Conservation (phyloP, 1,284 basidiomycete genomes). For the Ceratobasidium sp. region DNA sequence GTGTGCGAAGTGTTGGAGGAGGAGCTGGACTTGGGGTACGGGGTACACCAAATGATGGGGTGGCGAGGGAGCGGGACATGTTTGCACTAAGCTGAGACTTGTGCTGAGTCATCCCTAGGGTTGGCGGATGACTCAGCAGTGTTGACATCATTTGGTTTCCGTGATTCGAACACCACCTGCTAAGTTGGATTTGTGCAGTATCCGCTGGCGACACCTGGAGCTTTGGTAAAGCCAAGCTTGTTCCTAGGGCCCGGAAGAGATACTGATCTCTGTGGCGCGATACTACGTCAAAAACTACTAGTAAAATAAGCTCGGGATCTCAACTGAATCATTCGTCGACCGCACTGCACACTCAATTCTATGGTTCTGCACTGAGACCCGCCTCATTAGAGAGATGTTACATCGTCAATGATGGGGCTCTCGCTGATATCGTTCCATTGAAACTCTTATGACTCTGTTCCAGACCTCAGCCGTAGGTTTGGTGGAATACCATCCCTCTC, state of each 20-base stretch:
- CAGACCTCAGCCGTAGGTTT: background rate
- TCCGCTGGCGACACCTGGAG: background rate
- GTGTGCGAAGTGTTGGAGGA: constrained; percentile 52
- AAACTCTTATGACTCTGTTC: constrained; percentile 20
- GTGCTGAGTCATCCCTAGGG: background rate
- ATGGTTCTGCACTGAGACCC: background rate
- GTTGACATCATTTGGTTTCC: background rate
- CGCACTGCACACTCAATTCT: constrained; percentile 14
- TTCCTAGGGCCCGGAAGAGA: background rate
- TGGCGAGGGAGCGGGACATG: constrained; percentile 55
- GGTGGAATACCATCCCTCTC: background rate
- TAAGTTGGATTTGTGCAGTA: constrained; percentile 12
- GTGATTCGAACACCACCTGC: too few relatives aligned
- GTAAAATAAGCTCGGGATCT: constrained; percentile 15
- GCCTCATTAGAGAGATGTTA: constrained; percentile 13
- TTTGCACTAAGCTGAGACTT: constrained; percentile 12
- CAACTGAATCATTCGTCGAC: constrained; percentile 18
- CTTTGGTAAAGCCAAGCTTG: background rate
- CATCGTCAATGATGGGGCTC: background rate
- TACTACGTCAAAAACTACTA: constrained; percentile 21
- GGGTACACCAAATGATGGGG: constrained; percentile 52
- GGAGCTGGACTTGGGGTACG: constrained; percentile 52
- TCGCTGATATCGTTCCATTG: background rate
- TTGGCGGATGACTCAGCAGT: background rate
- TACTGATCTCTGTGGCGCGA: constrained; percentile 18